Evolutionary conservation across 805 yeast species (phyloP), one percentile per base, ranked within the genome.

Genomic region (Cyberlindnera bimundalis): DNA sequence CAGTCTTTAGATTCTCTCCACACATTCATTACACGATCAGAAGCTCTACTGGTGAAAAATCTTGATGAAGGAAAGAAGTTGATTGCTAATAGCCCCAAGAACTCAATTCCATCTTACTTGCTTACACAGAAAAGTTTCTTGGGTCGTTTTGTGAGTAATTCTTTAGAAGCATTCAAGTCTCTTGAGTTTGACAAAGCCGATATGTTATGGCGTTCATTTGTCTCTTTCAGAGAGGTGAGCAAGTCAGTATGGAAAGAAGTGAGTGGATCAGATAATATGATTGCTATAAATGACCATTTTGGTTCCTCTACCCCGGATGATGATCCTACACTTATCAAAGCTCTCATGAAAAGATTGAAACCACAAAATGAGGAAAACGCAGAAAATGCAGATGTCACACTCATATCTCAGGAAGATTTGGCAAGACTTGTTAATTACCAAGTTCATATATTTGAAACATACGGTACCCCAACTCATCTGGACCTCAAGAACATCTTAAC

Each of bases 351-450:
- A 36, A 20, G 31, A 6, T 26, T 41, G 16, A 35, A 48, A 11
- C 37, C 43, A 24, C 17, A 11, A 15, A 21, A 17, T 6, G 29
- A 35, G 21, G 30, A 27, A 34, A 37, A 28, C 19, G 34, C 25
- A 20, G 42, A 5, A 13, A n/a, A 12, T 28, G 8, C 23, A 33
- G 45, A 61, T 4, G 42, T 65, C 8, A 42, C 64, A 1, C 62
- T 76, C 6, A 57, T 76, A 1, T 73, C 84, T 1, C 74, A 74
- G 38, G 66, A 68, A 28, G 84, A 78, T 51, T 50, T 80, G 12
- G 66, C 73, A 9, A 62, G 64, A 12, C 56, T 80, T 37, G 58
- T 81, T 16, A 73, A 74, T 30, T 67, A 71, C 32, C 85, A 81
- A 45, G 73, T 81, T 3, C 64, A 66, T 19, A 59, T 74, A 6